A percentile compares a stretch with the other conserved stretches of the same genome.
These are phyloP conservation scores for Pyrus pyrifolia DNA, from an alignment of 306 rosid genomes.

Conservation along the genomic window DNA sequence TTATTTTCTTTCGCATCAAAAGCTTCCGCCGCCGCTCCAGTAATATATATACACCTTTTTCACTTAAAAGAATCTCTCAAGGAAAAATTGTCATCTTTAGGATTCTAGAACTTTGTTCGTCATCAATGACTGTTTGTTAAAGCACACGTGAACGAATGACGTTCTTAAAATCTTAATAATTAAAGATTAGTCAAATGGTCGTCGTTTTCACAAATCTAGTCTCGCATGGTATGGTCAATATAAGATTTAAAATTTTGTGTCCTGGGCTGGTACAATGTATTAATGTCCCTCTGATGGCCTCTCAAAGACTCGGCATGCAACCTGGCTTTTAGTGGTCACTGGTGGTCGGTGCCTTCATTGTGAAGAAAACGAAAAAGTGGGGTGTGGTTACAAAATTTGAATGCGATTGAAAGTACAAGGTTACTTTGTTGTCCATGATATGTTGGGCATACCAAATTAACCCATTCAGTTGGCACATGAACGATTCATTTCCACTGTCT, in stretches of 20 bases:
- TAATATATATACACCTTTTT: not conserved
- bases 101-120: too few species aligned
- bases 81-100: too few species aligned
- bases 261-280: constrained; percentile 16
- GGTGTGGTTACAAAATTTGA: constrained; percentile 13
- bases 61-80: not conserved
- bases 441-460: not conserved
- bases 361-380: constrained; percentile 11
- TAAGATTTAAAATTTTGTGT: not conserved
- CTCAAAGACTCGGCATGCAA: not conserved
- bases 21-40: constrained; percentile 8
- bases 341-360: constrained; percentile 16
- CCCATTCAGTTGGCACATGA: not conserved
- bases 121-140: too few species aligned
- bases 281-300: not conserved
- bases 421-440: not conserved
- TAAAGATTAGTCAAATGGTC: not conserved
- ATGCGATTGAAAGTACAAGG: constrained; percentile 6
- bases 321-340: constrained; percentile 1
- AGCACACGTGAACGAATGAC: not conserved
- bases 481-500: not conserved
- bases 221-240: not conserved
- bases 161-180: too few species aligned
- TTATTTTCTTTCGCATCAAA: not conserved
- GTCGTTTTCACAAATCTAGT: not conserved